Conservation (phyloP, 805 yeast genomes). For the Myxozyma kluyveri region DNA sequence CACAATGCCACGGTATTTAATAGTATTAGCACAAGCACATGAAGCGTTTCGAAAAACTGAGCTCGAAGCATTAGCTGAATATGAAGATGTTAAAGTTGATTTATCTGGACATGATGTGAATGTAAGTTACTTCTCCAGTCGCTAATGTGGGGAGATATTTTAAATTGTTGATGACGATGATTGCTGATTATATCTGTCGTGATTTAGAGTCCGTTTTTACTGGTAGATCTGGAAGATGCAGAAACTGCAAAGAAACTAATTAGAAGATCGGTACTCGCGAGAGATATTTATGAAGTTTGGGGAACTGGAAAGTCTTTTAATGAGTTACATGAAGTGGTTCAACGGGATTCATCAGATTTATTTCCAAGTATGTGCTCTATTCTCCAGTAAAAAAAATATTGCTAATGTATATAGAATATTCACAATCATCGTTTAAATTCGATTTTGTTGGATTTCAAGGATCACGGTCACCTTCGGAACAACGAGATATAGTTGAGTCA, state of each 20-base stretch:
- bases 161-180: neutral
- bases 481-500: constrained; percentile 64
- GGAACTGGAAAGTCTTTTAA: constrained; percentile 62
- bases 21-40: constrained; percentile 85
- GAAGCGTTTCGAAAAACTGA: constrained; percentile 78
- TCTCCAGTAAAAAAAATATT: constrained; percentile 25
- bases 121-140: constrained; percentile 22
- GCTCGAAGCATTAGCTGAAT: constrained; percentile 75
- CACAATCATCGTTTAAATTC: constrained; percentile 65
- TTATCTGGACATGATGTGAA: constrained; percentile 55
- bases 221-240: constrained; percentile 64
- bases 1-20: constrained; percentile 55
- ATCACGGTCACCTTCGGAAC: constrained; percentile 49
- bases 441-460: constrained; percentile 79
- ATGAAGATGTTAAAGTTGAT: constrained; percentile 56
- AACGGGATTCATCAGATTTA: constrained; percentile 31
- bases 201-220: constrained; percentile 59
- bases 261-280: constrained; percentile 63
- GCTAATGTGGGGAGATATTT: neutral
- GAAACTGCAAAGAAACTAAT: constrained; percentile 63
- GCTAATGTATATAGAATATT: constrained; percentile 36
- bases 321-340: constrained; percentile 55
- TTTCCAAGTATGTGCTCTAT: constrained; percentile 16
- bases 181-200: neutral
- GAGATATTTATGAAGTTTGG: constrained; percentile 82